Conservation (phyloP, 768 basidiomycete species). For the Leccinum aurantiacum region DNA sequence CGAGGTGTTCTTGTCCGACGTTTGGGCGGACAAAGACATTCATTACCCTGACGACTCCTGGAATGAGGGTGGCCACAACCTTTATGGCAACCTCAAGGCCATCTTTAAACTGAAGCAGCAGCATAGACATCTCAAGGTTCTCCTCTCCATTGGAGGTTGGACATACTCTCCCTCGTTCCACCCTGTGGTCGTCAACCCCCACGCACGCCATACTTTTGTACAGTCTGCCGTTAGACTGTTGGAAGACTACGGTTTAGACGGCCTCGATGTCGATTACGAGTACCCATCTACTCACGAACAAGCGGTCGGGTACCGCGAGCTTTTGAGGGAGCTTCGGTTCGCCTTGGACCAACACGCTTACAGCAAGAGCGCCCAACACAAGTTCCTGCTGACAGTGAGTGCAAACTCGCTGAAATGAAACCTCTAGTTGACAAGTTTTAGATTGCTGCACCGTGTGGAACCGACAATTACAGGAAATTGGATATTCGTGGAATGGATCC, state of each 20-base stretch:
- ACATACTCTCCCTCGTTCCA: slow-evolving; percentile 89
- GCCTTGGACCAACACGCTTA: slow-evolving; percentile 75
- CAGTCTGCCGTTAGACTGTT: slow-evolving; percentile 72
- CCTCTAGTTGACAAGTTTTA: slow-evolving; percentile 29
- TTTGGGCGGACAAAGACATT: slow-evolving; percentile 96
- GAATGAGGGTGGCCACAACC: slow-evolving; percentile 87
- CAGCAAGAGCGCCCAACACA: slow-evolving; percentile 59
- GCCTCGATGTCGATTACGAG: slow-evolving; percentile 91
- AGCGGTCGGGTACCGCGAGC: slow-evolving; percentile 79
- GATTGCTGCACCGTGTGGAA: slow-evolving; percentile 94
- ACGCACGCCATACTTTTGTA: slow-evolving; percentile 75
- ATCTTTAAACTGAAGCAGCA: slow-evolving; percentile 88
- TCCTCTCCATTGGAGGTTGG: slow-evolving; percentile 95
- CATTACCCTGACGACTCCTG: slow-evolving; percentile 95
- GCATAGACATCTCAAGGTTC: slow-evolving; percentile 74
- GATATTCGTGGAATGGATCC: slow-evolving; percentile 82
- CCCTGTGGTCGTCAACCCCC: slow-evolving; percentile 67
- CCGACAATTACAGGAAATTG: slow-evolving; percentile 79
- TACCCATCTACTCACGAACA: slow-evolving; percentile 80
- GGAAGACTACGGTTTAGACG: slow-evolving; percentile 92
- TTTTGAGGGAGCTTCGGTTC: slow-evolving; percentile 71
- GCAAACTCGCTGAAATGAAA: neutral
- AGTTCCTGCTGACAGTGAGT: slow-evolving; percentile 74
- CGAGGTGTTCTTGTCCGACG: slow-evolving; percentile 84
- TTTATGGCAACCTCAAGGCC: slow-evolving; percentile 95